phyloP scores from a whole-genome alignment of 805 yeast species.

The Ogataea minuta region DNA sequence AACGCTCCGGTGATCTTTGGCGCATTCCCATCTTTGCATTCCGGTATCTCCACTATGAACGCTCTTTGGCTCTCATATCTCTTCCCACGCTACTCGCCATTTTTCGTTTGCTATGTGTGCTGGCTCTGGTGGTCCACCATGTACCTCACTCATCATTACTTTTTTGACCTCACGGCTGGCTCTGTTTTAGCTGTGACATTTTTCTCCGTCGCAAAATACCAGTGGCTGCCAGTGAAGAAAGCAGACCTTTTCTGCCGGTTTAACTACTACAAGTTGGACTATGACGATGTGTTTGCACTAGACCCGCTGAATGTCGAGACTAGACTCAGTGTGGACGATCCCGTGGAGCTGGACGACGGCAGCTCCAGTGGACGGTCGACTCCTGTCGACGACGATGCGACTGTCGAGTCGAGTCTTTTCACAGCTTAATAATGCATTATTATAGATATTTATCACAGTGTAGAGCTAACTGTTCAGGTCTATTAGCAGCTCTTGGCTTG shows the following conservation, averaged over 20 bases:
- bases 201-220: constrained; percentile 67
- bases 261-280: constrained; percentile 51
- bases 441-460: constrained; percentile 3
- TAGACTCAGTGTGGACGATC: constrained; percentile 9
- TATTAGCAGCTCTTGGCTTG: constrained; percentile 1
- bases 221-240: constrained; percentile 58
- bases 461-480: constrained; percentile 3
- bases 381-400: constrained; percentile 22
- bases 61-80: constrained; percentile 78
- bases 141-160: constrained; percentile 95
- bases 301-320: constrained; percentile 35
- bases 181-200: constrained; percentile 70
- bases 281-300: constrained; percentile 29
- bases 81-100: constrained; percentile 64
- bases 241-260: constrained; percentile 62
- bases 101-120: constrained; percentile 72
- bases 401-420: constrained; percentile 19
- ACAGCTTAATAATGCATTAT: constrained; percentile 15
- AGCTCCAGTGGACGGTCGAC: constrained; percentile 23
- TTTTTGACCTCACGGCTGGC: constrained; percentile 88
- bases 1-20: constrained; percentile 93
- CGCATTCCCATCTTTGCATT: constrained; percentile 68
- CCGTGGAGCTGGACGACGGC: constrained; percentile 20
- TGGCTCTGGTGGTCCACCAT: constrained; percentile 99
- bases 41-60: constrained; percentile 91